These are phyloP conservation scores for Phyllosticta paracitricarpa DNA, from an alignment of 2,329 filamentous ascomycete genomes.

Conservation along the genomic window DNA sequence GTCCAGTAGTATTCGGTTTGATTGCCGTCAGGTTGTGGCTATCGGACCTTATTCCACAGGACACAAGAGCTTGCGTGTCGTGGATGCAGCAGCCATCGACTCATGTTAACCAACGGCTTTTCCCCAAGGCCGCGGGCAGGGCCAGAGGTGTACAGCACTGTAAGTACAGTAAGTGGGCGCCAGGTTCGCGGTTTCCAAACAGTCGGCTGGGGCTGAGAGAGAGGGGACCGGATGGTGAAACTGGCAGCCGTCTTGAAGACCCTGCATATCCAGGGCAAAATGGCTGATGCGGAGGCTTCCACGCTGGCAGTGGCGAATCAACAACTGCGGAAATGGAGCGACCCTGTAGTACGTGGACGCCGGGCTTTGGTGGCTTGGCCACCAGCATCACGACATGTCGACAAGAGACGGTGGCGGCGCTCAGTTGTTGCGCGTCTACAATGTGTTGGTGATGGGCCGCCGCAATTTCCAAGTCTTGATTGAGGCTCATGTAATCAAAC, in stretches of 20 bases:
- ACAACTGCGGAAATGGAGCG: background rate
- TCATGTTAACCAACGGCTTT: background rate
- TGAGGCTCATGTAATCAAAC: background rate
- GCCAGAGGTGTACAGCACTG: background rate
- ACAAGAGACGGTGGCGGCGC: background rate
- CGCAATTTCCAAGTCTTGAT: background rate
- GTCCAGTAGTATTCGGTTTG: background rate
- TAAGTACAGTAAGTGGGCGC: background rate
- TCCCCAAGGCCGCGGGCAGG: background rate
- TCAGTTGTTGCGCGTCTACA: background rate
- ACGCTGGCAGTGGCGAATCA: background rate
- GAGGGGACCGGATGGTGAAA: background rate
- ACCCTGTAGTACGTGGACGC: background rate
- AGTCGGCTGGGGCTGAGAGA: background rate
- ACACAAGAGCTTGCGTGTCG: background rate
- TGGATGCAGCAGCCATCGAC: background rate
- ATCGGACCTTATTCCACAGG: background rate
- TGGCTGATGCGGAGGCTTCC: background rate
- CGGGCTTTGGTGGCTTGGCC: background rate
- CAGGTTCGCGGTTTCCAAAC: background rate
- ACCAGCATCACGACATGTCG: background rate
- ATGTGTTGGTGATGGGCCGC: background rate
- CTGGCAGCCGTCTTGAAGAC: background rate
- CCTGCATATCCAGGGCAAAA: background rate
- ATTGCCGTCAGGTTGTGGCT: background rate